Conservation (phyloP, 2,329 filamentous ascomycete genomes). For the Talaromyces funiculosus region DNA sequence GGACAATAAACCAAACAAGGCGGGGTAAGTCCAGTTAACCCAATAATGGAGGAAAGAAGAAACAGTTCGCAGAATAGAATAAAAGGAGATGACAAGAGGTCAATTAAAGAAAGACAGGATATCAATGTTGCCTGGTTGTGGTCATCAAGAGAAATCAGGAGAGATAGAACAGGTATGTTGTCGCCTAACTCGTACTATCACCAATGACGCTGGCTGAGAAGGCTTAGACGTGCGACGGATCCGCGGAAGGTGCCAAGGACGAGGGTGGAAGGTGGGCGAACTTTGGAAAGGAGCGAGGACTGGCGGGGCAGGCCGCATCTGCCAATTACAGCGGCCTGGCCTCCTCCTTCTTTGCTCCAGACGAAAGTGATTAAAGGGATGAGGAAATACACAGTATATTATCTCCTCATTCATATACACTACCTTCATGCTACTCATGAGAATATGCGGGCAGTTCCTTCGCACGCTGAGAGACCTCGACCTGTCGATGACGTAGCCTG, state of each 20-base stretch:
- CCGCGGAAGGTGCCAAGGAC: not conserved
- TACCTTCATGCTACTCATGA: not conserved
- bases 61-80: not conserved
- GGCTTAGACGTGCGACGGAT: not conserved
- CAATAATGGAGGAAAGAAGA: not conserved
- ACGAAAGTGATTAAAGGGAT: too few species aligned
- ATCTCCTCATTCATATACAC: too few species aligned
- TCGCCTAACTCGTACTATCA: slow-evolving; percentile 10
- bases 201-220: slow-evolving; percentile 11
- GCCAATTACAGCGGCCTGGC: not conserved
- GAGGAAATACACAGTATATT: too few species aligned
- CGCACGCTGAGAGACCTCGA: too few species aligned
- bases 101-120: not conserved
- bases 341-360: not conserved
- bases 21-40: slow-evolving; percentile 9
- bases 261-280: slow-evolving; percentile 1
- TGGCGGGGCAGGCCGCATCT: slow-evolving; percentile 5
- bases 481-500: slow-evolving; percentile 5
- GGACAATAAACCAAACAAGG: slow-evolving; percentile 3
- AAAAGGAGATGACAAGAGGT: not conserved
- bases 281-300: not conserved
- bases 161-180: not conserved
- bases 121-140: not conserved
- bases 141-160: not conserved
- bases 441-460: not conserved